Evolutionary conservation across 805 yeast species (phyloP).

Genomic region (Teunomyces funiuensis): DNA sequence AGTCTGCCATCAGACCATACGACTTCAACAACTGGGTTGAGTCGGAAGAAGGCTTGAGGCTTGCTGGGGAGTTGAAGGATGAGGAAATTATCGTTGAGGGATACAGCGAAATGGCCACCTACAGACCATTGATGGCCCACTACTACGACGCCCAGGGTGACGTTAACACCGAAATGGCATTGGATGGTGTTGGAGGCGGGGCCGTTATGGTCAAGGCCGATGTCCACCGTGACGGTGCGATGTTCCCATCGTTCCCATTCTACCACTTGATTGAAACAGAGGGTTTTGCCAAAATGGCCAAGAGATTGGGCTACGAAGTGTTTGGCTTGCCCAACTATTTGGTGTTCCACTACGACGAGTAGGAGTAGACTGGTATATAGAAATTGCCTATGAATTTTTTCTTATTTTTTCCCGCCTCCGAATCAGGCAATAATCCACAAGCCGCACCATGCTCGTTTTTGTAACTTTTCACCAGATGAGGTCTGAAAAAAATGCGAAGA

Average conservation of each 20-base stretch:
- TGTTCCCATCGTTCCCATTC: constrained; percentile 98
- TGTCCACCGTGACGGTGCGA: constrained; percentile 98
- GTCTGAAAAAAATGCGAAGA: constrained; percentile 3
- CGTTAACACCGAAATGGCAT: constrained; percentile 64
- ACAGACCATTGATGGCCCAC: constrained; percentile 92
- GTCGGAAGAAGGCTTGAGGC: constrained; percentile 70
- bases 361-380: constrained; percentile 1
- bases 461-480: constrained; percentile 11
- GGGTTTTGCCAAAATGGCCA: constrained; percentile 98
- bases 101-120: constrained; percentile 89
- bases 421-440: constrained; percentile 10
- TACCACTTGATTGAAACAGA: constrained; percentile 96
- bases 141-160: constrained; percentile 70
- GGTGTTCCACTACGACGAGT: constrained; percentile 89
- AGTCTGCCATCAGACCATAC: constrained; percentile 75
- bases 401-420: too few species aligned
- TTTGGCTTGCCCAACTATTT: constrained; percentile 92
- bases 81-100: constrained; percentile 97
- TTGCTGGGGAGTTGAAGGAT: constrained; percentile 71
- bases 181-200: constrained; percentile 99
- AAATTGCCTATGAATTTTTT: too few species aligned
- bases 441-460: constrained; percentile 10
- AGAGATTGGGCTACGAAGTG: constrained; percentile 86
- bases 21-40: constrained; percentile 97
- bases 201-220: constrained; percentile 95